Conservation (phyloP, 805 yeast genomes). For the Cyberlindnera saturnus region DNA sequence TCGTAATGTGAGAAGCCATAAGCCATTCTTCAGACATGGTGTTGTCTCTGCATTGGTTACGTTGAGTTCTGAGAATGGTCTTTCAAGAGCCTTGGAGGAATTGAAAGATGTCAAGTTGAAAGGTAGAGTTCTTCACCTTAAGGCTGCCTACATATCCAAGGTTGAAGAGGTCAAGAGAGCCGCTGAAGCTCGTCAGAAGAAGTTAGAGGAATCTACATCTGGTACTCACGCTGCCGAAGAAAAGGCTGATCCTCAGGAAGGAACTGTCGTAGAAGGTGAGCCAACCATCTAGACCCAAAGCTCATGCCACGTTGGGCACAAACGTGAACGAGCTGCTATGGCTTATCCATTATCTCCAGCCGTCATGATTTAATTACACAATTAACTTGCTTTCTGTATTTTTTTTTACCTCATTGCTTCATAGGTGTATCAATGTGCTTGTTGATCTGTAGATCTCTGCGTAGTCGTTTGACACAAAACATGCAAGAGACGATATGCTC, state of each 20-base stretch:
- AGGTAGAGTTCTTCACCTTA: constrained; percentile 30
- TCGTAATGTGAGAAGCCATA: constrained; percentile 22
- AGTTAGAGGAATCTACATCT: neutral
- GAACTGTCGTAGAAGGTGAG: constrained; percentile 8
- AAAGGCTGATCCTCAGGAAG: constrained; percentile 8
- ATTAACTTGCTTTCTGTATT: no score
- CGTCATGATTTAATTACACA: no score
- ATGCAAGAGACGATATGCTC: no score
- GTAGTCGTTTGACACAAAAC: no score
- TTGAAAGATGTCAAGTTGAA: constrained; percentile 32
- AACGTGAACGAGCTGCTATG: no score
- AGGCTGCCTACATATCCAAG: constrained; percentile 36
- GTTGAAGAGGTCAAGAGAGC: constrained; percentile 38
- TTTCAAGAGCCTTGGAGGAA: constrained; percentile 36
- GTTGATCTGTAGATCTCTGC: no score
- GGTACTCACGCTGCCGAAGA: neutral
- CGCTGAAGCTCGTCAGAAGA: constrained; percentile 15
- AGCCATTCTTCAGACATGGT: constrained; percentile 27
- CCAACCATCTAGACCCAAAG: neutral
- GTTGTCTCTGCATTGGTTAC: constrained; percentile 48
- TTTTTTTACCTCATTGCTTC: no score
- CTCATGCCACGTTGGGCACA: no score
- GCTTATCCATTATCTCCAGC: no score
- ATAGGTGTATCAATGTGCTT: no score
- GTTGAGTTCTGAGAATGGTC: constrained; percentile 35